These are phyloP conservation scores for Alnus rubra DNA, from an alignment of 306 rosid species.

Conservation along the genomic window DNA sequence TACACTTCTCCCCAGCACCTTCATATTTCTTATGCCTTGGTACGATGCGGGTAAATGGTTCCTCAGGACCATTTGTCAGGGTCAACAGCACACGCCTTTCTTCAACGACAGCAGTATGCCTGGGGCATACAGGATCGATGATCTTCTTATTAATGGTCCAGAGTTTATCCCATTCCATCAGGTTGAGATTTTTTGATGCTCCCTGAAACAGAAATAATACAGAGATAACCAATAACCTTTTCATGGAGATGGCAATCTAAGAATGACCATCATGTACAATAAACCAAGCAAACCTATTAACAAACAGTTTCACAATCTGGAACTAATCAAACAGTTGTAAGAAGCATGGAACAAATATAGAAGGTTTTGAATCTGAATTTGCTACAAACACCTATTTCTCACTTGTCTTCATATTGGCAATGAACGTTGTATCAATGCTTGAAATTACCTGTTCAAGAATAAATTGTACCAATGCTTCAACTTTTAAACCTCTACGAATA, in stretches of 20 bases:
- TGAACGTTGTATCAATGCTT: conserved; percentile 5
- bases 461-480: conserved; percentile 84
- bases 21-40: conserved; percentile 90
- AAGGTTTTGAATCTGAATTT: conserved; percentile 12
- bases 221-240: conserved; percentile 23
- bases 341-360: neutral
- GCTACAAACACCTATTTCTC: conserved; percentile 24
- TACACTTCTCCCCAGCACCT: conserved; percentile 83
- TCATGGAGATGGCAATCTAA: conserved; percentile 15
- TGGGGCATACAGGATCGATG: conserved; percentile 92
- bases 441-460: conserved; percentile 83
- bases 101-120: conserved; percentile 83
- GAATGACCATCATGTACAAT: conserved; percentile 8
- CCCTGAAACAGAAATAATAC: conserved; percentile 51
- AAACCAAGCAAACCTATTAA: neutral
- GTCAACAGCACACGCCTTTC: conserved; percentile 65
- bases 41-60: conserved; percentile 65
- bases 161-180: conserved; percentile 99
- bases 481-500: conserved; percentile 85
- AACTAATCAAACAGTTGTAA: neutral
- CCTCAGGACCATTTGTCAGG: conserved; percentile 84
- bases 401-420: conserved; percentile 11
- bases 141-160: conserved; percentile 95
- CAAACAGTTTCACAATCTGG: neutral
- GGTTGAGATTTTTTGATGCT: conserved; percentile 91